These are phyloP conservation scores for Phytophthora rubi DNA, from an alignment of 352 stramenopile species.

Conservation along the genomic window DNA sequence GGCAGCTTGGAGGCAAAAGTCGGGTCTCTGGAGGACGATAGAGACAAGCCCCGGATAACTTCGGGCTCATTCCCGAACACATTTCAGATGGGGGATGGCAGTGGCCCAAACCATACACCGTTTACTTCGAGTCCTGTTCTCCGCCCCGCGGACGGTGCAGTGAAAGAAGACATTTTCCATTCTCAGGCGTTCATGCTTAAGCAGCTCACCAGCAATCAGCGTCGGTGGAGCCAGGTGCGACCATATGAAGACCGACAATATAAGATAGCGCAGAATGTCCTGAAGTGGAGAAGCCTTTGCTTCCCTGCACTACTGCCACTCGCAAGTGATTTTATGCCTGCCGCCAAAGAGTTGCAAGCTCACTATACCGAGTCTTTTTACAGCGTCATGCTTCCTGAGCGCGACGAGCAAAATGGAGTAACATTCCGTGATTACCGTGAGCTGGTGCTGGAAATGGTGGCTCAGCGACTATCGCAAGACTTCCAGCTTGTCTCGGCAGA, in stretches of 20 bases:
- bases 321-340: conserved; percentile 91
- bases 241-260: conserved; percentile 61
- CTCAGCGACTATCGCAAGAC: conserved; percentile 82
- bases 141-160: conserved; percentile 45
- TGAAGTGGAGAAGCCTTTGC: conserved; percentile 97
- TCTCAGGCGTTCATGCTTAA: conserved; percentile 79
- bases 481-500: conserved; percentile 87
- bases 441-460: conserved; percentile 87
- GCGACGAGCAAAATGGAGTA: conserved; percentile 67
- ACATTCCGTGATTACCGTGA: conserved; percentile 80
- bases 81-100: conserved; percentile 56
- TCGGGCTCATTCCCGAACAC: conserved; percentile 72
- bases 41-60: conserved; percentile 43
- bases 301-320: conserved; percentile 95
- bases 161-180: conserved; percentile 78
- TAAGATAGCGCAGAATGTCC: conserved; percentile 83
- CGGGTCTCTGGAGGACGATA: conserved; percentile 45
- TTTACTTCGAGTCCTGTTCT: conserved; percentile 70
- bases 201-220: conserved; percentile 92
- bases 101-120: conserved; percentile 44
- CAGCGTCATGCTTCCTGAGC: conserved; percentile 77
- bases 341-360: conserved; percentile 74
- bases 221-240: conserved; percentile 96
- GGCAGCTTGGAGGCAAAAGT: conserved; percentile 45
- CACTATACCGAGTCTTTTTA: conserved; percentile 91